Evolutionary conservation across 176 grass and related monocot species (phyloP).

Genomic region (Oropetium thomaeum): DNA sequence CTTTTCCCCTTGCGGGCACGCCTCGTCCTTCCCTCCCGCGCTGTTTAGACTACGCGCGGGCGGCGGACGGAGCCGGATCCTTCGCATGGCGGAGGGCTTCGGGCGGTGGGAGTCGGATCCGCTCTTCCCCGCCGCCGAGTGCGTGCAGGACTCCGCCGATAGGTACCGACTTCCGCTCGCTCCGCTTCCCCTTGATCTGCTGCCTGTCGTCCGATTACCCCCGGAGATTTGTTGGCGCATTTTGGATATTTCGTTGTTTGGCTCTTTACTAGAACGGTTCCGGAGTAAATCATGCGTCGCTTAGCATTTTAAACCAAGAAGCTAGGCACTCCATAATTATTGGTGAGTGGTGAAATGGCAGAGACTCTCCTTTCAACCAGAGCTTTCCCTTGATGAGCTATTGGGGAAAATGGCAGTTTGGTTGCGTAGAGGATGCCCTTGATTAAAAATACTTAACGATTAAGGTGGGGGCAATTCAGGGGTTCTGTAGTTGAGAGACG

Average conservation of each 20-base stretch:
- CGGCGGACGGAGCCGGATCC: slow-evolving; percentile 28
- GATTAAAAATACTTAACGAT: background rate
- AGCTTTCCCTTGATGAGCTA: background rate
- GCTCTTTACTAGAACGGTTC: background rate
- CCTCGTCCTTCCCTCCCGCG: background rate
- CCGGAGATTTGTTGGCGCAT: background rate
- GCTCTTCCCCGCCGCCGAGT: slow-evolving; percentile 76
- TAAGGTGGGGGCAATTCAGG: background rate
- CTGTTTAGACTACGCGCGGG: slow-evolving; percentile 3
- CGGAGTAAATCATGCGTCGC: background rate
- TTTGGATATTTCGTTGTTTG: background rate
- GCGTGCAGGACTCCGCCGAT: slow-evolving; percentile 93
- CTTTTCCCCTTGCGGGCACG: background rate
- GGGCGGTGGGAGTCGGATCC: slow-evolving; percentile 85
- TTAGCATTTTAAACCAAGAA: background rate
- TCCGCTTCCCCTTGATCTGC: slow-evolving; percentile 15
- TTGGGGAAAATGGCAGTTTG: background rate
- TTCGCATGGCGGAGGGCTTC: slow-evolving; percentile 71
- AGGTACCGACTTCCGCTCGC: slow-evolving; percentile 33
- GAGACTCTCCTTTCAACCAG: background rate
- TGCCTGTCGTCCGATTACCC: background rate
- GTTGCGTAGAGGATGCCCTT: background rate
- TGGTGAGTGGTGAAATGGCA: background rate
- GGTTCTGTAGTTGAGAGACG: background rate
- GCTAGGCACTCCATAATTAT: background rate